A percentile compares a stretch with the other conserved stretches of the same genome.
Evolutionary conservation across 106 monocot species (phyloP).

Genomic region (Agapanthus africanus): DNA sequence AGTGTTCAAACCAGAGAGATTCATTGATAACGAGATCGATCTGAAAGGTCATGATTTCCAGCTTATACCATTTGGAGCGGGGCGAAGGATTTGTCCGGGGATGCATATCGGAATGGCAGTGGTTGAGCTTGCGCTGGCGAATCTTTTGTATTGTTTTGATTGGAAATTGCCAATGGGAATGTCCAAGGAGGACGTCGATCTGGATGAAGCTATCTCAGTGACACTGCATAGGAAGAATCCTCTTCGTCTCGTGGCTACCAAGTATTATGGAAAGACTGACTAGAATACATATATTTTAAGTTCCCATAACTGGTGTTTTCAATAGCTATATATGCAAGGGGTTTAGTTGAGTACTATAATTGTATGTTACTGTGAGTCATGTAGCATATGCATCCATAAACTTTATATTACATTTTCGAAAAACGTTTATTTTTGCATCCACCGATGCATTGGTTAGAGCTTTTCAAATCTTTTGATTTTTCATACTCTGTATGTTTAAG

Average conservation of each 20-base stretch:
- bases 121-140: constrained; percentile 1
- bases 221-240: neutral
- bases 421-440: too few relatives aligned
- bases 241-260: constrained; percentile 3
- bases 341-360: too few relatives aligned
- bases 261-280: neutral
- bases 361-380: too few relatives aligned
- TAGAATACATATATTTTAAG: too few relatives aligned
- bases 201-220: neutral
- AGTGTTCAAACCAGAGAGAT: constrained; percentile 1
- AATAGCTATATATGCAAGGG: too few relatives aligned
- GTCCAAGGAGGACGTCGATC: neutral
- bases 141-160: neutral
- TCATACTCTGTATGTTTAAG: too few relatives aligned
- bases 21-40: neutral
- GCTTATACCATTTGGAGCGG: constrained; percentile 10
- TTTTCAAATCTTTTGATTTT: too few relatives aligned
- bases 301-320: too few relatives aligned
- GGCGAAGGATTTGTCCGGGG: constrained; percentile 13
- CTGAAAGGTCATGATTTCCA: neutral
- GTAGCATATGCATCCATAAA: too few relatives aligned
- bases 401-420: too few relatives aligned
- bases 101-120: neutral
- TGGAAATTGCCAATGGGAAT: neutral
- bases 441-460: too few relatives aligned